Percentiles rank a stretch among this genome's conserved stretches.
phyloP scores from a whole-genome alignment of 345 rosid genomes.

The Brassica incana region DNA sequence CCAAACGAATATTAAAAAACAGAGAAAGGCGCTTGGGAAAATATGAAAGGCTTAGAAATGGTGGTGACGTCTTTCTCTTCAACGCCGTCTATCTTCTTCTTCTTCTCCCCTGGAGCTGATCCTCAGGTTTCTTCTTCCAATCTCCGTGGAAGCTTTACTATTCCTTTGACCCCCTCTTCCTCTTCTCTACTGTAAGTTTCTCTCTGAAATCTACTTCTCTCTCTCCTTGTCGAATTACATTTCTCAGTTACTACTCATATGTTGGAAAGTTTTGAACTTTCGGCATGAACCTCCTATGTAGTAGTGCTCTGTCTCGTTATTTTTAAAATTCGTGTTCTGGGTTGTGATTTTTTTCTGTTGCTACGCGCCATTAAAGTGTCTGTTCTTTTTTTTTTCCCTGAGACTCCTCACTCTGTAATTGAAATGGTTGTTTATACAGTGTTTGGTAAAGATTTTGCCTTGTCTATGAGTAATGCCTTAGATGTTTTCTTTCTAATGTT shows the following conservation, averaged over 20 bases:
- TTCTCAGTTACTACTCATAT: neutral
- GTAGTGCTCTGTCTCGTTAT: neutral
- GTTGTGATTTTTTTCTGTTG: neutral
- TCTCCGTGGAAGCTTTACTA: neutral
- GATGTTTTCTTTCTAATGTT: neutral
- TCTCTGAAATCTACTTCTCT: neutral
- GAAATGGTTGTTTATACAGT: neutral
- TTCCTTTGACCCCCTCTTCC: constrained; percentile 2
- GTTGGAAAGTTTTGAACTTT: neutral
- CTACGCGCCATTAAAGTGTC: neutral
- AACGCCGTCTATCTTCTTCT: constrained; percentile 27
- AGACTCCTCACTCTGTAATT: neutral
- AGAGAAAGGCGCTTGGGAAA: constrained; percentile 5
- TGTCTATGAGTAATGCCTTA: neutral
- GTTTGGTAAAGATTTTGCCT: neutral
- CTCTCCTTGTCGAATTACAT: neutral
- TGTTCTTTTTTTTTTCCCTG: neutral
- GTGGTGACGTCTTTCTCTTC: constrained; percentile 41
- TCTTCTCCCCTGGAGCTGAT: constrained; percentile 27
- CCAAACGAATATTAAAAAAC: constrained; percentile 2
- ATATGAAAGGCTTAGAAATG: constrained; percentile 41
- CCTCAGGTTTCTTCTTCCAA: constrained; percentile 1
- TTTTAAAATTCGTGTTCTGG: constrained; percentile 1
- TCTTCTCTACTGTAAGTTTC: constrained; percentile 24
- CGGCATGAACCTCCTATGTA: neutral